Evolutionary conservation across 1,284 basidiomycete species (phyloP).

Genomic region (Rugosomyces carneus): DNA sequence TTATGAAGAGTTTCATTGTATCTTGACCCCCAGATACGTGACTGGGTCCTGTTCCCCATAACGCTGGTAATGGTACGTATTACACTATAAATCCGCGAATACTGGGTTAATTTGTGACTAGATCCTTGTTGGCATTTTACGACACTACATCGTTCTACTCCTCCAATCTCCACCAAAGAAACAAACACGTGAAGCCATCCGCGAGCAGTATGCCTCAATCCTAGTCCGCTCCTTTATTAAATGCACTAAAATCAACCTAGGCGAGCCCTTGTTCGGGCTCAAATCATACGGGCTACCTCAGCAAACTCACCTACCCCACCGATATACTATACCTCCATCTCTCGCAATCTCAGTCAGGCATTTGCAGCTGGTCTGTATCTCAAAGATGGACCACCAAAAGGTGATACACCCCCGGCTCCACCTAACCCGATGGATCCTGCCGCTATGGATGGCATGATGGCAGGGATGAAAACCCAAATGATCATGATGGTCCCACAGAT

Average conservation of each 20-base stretch:
- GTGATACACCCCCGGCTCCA: constrained; percentile 48
- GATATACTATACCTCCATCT: constrained; percentile 69
- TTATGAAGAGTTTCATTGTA: constrained; percentile 65
- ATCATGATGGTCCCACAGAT: constrained; percentile 98
- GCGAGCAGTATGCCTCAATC: constrained; percentile 84
- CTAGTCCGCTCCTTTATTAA: neutral
- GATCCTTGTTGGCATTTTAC: constrained; percentile 90
- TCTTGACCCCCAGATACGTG: constrained; percentile 89
- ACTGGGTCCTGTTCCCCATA: constrained; percentile 96
- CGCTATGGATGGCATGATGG: constrained; percentile 98
- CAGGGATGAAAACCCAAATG: constrained; percentile 98
- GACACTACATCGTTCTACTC: constrained; percentile 89
- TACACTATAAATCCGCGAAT: neutral
- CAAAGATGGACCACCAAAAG: constrained; percentile 74
- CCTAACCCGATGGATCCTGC: constrained; percentile 83
- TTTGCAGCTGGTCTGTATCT: constrained; percentile 78
- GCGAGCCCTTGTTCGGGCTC: constrained; percentile 78
- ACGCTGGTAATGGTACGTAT: constrained; percentile 89
- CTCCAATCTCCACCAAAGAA: constrained; percentile 86
- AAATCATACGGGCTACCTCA: constrained; percentile 76
- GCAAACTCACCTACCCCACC: constrained; percentile 79
- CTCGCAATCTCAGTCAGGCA: constrained; percentile 62
- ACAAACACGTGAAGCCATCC: constrained; percentile 68
- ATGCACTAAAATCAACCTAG: constrained; percentile 33
- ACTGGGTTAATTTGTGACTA: constrained; percentile 24